Percentiles rank a stretch among this genome's conserved stretches.
phyloP scores from a whole-genome alignment of 768 basidiomycete genomes.

The Boletus sp. region DNA sequence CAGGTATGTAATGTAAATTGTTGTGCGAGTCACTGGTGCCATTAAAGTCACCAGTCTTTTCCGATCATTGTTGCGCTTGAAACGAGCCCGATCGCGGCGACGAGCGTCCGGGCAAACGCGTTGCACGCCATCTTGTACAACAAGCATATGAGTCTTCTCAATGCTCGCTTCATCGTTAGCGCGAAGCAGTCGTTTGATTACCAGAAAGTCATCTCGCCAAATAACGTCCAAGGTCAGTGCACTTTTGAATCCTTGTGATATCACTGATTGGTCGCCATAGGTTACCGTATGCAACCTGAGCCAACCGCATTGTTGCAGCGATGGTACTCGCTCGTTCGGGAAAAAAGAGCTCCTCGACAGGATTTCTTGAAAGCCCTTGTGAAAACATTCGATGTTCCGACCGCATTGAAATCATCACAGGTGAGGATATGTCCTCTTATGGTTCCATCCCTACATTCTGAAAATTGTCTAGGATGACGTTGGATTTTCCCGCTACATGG shows the following conservation, averaged over 20 bases:
- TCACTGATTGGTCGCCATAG: slow-evolving; percentile 34
- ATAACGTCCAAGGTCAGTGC: slow-evolving; percentile 51
- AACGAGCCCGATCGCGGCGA: slow-evolving; percentile 59
- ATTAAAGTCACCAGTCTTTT: slow-evolving; percentile 60
- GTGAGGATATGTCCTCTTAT: slow-evolving; percentile 31
- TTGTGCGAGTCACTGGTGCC: neutral
- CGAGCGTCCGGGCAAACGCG: slow-evolving; percentile 75
- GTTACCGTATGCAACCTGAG: slow-evolving; percentile 60
- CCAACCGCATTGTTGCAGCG: slow-evolving; percentile 78
- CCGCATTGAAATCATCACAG: slow-evolving; percentile 55
- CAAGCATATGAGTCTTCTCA: slow-evolving; percentile 89
- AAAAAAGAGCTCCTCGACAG: slow-evolving; percentile 82
- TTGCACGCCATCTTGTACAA: slow-evolving; percentile 80
- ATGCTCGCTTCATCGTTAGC: slow-evolving; percentile 78
- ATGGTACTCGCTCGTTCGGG: slow-evolving; percentile 90
- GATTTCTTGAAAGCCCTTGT: slow-evolving; percentile 85
- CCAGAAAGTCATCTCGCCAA: slow-evolving; percentile 56
- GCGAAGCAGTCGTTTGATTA: slow-evolving; percentile 83
- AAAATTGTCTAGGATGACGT: slow-evolving; percentile 62
- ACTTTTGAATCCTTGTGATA: neutral
- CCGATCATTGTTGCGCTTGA: slow-evolving; percentile 93
- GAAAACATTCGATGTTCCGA: slow-evolving; percentile 77
- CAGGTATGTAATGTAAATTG: slow-evolving; percentile 51
- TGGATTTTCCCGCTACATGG: slow-evolving; percentile 87
- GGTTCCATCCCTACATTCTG: neutral